Evolutionary conservation across 257 asterid species (phyloP), one percentile per base, ranked within the genome.

Genomic region (Handroanthus guayacan): DNA sequence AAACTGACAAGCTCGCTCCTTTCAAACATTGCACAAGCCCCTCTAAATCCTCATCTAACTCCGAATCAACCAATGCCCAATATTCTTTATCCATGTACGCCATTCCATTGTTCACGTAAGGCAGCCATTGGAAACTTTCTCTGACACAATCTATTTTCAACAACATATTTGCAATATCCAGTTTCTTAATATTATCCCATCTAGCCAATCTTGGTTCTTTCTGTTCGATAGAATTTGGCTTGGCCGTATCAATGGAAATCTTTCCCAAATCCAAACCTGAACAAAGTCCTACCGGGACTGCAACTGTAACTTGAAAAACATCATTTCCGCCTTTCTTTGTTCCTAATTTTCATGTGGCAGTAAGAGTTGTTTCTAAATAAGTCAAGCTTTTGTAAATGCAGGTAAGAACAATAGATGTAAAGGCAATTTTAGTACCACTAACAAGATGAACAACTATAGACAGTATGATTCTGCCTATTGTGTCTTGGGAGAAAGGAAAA

Each of bases 201-300:
- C 82, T 66, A 17, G 81, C 83, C 54, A 84, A 62, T 56, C 84
- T 72, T 37, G 86, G 85, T 39, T 76, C 81, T 14, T 63, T 75
- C 5, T 0, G 0, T 20, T 9, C 34, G 5, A 61, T 9, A 2
- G 61, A 9, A 37, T 48, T 57, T 3, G 83, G 10, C 50, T 60
- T 6, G 72, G 82, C 18, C 48, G 41, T 16, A 86, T 62, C 0
- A 39, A 0, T 0, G 80, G 82, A 14, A 84, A 83, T 11, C 92
- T 84, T 65, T 85, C 91, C 86, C 86, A 86, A 14, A 72, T 82
- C 91, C 95, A 87, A 37, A 75, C 67, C 62, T 82, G 90, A 52
- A 87, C 62, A 16, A 16, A 83, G 70, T 3, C 71, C 77, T 14
- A 89, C 60, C 1, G 77, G 81, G 4, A 78, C 74, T 0, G 69